phyloP scores from a whole-genome alignment of 495 filamentous ascomycete species.

The Hypoxylon fuscum region DNA sequence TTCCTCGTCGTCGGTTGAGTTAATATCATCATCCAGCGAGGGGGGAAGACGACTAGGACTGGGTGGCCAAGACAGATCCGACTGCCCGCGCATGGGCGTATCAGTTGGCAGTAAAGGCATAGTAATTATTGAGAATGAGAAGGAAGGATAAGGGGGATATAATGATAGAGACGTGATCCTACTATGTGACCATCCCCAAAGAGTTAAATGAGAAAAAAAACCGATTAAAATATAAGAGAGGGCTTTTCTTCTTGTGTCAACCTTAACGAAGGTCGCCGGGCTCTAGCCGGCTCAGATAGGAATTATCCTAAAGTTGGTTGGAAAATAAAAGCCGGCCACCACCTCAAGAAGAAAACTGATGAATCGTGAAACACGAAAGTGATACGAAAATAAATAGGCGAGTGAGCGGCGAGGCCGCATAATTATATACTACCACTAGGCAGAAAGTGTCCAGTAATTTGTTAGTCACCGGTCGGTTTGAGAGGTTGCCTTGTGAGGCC shows the following conservation, averaged over 20 bases:
- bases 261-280: conserved; percentile 39
- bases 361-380: conserved; percentile 27
- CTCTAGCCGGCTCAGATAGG: conserved; percentile 41
- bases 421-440: conserved; percentile 41
- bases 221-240: conserved; percentile 18
- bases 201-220: conserved; percentile 1
- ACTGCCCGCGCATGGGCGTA: conserved; percentile 30
- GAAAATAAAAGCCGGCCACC: conserved; percentile 29
- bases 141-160: not conserved
- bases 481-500: conserved; percentile 44
- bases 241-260: conserved; percentile 24
- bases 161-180: conserved; percentile 18
- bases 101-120: conserved; percentile 39
- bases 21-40: conserved; percentile 48
- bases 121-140: conserved; percentile 21
- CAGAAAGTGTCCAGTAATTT: conserved; percentile 35
- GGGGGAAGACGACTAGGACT: conserved; percentile 47
- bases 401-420: conserved; percentile 9
- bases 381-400: conserved; percentile 12
- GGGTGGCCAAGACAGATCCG: conserved; percentile 45
- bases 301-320: conserved; percentile 24
- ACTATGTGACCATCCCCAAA: conserved; percentile 23
- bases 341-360: conserved; percentile 30
- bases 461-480: conserved; percentile 43
- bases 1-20: conserved; percentile 50